These are phyloP conservation scores for Aspergillus fumigatiaffinis DNA, from an alignment of 2,329 filamentous ascomycete genomes.

Conservation along the genomic window DNA sequence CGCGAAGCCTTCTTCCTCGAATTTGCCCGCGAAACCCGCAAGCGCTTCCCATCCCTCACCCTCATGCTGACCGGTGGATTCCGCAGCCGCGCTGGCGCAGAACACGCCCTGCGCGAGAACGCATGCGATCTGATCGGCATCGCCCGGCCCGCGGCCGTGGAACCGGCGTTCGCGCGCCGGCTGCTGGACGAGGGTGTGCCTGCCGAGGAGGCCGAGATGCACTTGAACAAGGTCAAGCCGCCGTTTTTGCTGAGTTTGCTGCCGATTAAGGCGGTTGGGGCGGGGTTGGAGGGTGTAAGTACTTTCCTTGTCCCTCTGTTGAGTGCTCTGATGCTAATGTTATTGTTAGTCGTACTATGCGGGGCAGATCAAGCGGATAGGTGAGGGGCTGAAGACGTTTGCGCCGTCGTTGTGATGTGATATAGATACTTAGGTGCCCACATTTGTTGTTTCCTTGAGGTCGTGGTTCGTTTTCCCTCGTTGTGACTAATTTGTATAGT, in stretches of 20 bases:
- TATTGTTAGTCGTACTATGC: slow-evolving; percentile 19
- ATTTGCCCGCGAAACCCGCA: slow-evolving; percentile 54
- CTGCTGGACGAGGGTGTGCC: slow-evolving; percentile 27
- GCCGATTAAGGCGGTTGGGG: slow-evolving; percentile 23
- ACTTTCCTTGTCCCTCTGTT: slow-evolving; percentile 1
- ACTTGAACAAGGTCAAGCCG: slow-evolving; percentile 20
- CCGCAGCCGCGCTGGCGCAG: slow-evolving; percentile 50
- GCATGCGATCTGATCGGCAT: slow-evolving; percentile 51
- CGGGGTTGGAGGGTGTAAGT: slow-evolving; percentile 30
- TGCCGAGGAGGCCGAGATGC: slow-evolving; percentile 22
- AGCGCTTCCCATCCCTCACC: slow-evolving; percentile 41
- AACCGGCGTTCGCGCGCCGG: slow-evolving; percentile 39
- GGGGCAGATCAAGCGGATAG: slow-evolving; percentile 27
- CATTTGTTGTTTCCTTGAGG: too few relatives aligned
- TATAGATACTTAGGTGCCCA: too few relatives aligned
- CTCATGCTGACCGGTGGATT: slow-evolving; percentile 64
- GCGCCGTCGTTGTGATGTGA: slow-evolving; percentile 6
- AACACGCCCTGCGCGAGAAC: slow-evolving; percentile 44
- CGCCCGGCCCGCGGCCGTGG: slow-evolving; percentile 44
- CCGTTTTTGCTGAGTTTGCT: slow-evolving; percentile 22
- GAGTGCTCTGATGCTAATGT: not conserved
- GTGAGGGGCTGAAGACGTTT: slow-evolving; percentile 17
- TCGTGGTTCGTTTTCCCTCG: too few relatives aligned
- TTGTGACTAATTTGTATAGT: too few relatives aligned
- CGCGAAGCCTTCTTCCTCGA: slow-evolving; percentile 68